Evolutionary conservation across 1,139 yeast species (phyloP), one percentile per base, ranked within the genome.

Genomic region (Lodderomyces jiufengensis): DNA sequence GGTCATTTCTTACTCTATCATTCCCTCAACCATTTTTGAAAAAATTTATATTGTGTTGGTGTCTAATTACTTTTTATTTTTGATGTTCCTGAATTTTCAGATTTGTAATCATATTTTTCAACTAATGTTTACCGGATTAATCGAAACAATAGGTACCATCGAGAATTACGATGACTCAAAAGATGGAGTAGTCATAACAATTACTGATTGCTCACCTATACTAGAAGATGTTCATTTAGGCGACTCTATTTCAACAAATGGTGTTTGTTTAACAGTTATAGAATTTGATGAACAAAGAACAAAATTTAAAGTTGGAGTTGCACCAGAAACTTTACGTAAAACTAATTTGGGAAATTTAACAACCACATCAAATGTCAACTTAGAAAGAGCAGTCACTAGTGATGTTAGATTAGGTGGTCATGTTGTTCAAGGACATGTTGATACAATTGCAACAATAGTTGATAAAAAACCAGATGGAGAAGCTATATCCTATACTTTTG

Each of bases 401-500:
- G 88, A 85, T 36, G 88, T 82, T 9, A 70, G 98, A 44, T 78
- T 90, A 52, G 98, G 99, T 20, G 98, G 99, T 1, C 99, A 92
- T 60, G 79, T 90, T 43, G 98, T 92, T 2, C 98, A 92, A 52
- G 99, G 98, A 10, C 99, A 92, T 63, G 90, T 94, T 24, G 98
- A 92, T 55, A 86, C 97, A 0, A 71, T 82, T 22, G 97, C 96
- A 4, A 61, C 62, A 23, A 84, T 94, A 27, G 72, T 73, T 1
- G 57, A 61, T 2, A 69, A 63, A 24, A 61, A 46, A 6, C 62
- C 74, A 0, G 97, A 90, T 52, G 94, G 84, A 3, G 85, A 88
- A 58, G 84, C 97, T 2, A 66, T 88, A 25, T 69, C 81, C 2
- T 83, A 79, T 54, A 84, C 87, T 2, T 88, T 92, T 60, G 64